Percentiles rank a stretch among this genome's conserved stretches.
These are phyloP conservation scores for Persicaria tinctoria DNA, from an alignment of 148 eudicot species.

Conservation along the genomic window DNA sequence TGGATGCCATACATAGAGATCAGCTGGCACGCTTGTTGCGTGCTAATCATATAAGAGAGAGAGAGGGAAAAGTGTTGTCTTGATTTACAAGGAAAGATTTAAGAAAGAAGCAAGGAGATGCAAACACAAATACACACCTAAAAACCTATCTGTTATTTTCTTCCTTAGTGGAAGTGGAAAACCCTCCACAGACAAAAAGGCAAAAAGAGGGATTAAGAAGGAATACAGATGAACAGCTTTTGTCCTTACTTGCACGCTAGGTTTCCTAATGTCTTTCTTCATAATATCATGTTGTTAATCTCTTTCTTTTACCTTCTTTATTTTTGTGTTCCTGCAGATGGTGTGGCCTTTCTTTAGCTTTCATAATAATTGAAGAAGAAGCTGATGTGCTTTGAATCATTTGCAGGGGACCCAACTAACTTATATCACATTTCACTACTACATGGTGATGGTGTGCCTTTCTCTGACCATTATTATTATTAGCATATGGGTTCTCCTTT, in stretches of 20 bases:
- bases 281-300: background rate
- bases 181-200: constrained; percentile 11
- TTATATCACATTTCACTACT: background rate
- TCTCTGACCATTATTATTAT: background rate
- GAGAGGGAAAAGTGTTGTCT: background rate
- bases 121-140: background rate
- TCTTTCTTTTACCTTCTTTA: constrained; percentile 4
- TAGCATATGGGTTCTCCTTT: background rate
- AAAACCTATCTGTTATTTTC: background rate
- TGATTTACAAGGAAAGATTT: background rate
- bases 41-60: constrained; percentile 7
- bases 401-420: constrained; percentile 4
- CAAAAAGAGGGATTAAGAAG: constrained; percentile 2
- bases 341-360: background rate
- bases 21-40: constrained; percentile 5
- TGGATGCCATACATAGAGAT: background rate
- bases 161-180: background rate
- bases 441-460: background rate
- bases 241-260: constrained; percentile 13
- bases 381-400: constrained; percentile 9
- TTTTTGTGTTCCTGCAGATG: background rate
- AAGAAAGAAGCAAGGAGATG: background rate
- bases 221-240: constrained; percentile 10
- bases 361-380: constrained; percentile 3
- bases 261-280: constrained; percentile 6